phyloP scores from a whole-genome alignment of 2,329 filamentous ascomycete species.

The Botrytis deweyae region DNA sequence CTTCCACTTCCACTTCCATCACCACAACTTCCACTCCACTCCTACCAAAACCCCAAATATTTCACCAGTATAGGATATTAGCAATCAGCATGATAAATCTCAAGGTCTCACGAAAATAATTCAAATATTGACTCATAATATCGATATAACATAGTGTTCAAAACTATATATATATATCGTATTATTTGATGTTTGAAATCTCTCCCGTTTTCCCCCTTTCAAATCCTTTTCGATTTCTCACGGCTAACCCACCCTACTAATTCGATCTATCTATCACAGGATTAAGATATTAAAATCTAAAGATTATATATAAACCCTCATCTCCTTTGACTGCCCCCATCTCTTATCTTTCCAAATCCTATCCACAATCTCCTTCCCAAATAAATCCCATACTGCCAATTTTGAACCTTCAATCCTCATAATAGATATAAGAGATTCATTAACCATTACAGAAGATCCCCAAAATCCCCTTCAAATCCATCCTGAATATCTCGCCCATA shows the following conservation, averaged over 20 bases:
- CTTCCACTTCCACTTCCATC: not conserved
- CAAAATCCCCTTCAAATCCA: not conserved
- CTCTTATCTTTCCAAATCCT: not conserved
- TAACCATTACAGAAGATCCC: not conserved
- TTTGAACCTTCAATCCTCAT: not conserved
- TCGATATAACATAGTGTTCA: not conserved
- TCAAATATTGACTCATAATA: not conserved
- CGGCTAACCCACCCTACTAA: not conserved
- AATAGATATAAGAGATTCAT: constrained; percentile 15
- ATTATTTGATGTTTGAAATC: not conserved
- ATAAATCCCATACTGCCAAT: not conserved
- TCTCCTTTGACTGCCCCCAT: not conserved
- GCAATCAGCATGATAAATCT: not conserved
- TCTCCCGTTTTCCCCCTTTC: not conserved
- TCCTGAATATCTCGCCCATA: not conserved
- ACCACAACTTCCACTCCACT: not conserved
- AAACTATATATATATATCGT: not conserved
- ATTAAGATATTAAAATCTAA: not conserved
- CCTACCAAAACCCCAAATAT: not conserved
- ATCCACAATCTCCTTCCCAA: not conserved
- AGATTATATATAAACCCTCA: not conserved
- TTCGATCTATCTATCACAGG: not conserved
- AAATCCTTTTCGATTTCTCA: not conserved
- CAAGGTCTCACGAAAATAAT: not conserved
- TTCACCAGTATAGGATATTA: fast-evolving